These are phyloP conservation scores for Amanita subjunquillea DNA, from an alignment of 768 basidiomycete species.

Conservation along the genomic window DNA sequence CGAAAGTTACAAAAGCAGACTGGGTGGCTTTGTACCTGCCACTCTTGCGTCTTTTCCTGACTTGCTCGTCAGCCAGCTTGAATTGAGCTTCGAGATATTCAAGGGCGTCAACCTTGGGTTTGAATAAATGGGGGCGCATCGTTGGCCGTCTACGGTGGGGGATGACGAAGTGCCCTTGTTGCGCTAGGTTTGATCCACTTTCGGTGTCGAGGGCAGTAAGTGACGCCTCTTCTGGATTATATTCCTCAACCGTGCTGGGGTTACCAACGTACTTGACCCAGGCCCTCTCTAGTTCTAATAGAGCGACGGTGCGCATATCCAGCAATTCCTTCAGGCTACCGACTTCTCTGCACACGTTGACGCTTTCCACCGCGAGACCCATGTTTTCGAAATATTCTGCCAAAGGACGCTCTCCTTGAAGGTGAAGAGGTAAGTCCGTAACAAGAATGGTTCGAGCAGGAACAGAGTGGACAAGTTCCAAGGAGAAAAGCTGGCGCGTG, in stretches of 20 bases:
- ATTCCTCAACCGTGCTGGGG: conserved; percentile 76
- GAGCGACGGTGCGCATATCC: conserved; percentile 69
- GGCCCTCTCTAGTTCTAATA: conserved; percentile 69
- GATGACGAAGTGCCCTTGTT: conserved; percentile 45
- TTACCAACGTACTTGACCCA: conserved; percentile 95
- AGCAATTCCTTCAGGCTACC: conserved; percentile 61
- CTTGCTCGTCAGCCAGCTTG: conserved; percentile 71
- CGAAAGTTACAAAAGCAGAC: conserved; percentile 92
- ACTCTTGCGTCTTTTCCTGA: conserved; percentile 57
- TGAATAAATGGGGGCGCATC: conserved; percentile 65
- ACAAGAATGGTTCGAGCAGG: conserved; percentile 90
- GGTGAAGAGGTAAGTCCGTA: conserved; percentile 71
- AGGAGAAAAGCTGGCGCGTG: conserved; percentile 84
- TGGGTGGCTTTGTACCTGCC: conserved; percentile 78
- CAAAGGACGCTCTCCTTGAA: conserved; percentile 75
- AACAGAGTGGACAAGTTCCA: conserved; percentile 92
- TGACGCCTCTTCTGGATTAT: conserved; percentile 60
- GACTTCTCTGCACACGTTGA: conserved; percentile 80
- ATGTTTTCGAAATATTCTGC: conserved; percentile 93
- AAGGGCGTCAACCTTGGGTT: conserved; percentile 74
- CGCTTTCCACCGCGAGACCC: conserved; percentile 83
- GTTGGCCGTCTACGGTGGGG: conserved; percentile 73
- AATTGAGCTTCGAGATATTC: conserved; percentile 81
- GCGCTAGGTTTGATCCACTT: conserved; percentile 30
- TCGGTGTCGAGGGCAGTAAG: conserved; percentile 38